A percentile compares a stretch with the other conserved stretches of the same genome.
These are phyloP conservation scores for Colletotrichum incanum DNA, from an alignment of 2,329 filamentous ascomycete species.

Conservation along the genomic window DNA sequence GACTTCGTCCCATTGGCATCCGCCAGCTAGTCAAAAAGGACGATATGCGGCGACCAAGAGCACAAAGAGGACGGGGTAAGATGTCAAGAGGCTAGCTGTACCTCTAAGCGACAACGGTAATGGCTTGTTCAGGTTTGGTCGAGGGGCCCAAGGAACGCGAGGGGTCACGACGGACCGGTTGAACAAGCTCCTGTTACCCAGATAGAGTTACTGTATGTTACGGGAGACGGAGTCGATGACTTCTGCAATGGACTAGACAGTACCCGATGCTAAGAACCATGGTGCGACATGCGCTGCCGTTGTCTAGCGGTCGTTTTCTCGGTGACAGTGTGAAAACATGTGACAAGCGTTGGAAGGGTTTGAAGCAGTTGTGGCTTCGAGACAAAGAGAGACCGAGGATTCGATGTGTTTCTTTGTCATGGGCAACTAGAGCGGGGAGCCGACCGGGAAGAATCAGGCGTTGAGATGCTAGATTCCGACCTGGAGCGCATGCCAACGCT, in stretches of 20 bases:
- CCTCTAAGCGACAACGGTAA: conserved; percentile 41
- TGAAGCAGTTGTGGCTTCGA: conserved; percentile 21
- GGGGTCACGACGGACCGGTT: conserved; percentile 27
- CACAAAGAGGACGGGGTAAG: conserved; percentile 32
- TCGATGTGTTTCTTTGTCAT: conserved; percentile 27
- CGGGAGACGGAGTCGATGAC: conserved; percentile 34
- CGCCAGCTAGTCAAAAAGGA: conserved; percentile 38
- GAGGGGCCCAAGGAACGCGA: conserved; percentile 28
- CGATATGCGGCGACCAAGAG: conserved; percentile 28
- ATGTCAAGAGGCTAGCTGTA: conserved; percentile 23
- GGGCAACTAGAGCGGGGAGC: conserved; percentile 23
- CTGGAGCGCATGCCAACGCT: conserved; percentile 26
- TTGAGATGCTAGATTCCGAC: conserved; percentile 8
- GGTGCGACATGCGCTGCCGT: conserved; percentile 24
- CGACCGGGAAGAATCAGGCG: neutral
- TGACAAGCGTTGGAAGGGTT: conserved; percentile 17
- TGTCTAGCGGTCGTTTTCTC: conserved; percentile 1
- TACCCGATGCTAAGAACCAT: conserved; percentile 22
- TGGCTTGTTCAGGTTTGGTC: conserved; percentile 38
- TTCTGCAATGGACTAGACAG: conserved; percentile 40
- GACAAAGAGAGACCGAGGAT: conserved; percentile 31
- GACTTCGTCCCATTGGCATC: conserved; percentile 25
- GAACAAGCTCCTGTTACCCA: conserved; percentile 42
- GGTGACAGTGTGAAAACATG: conserved; percentile 20
- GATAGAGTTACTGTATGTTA: conserved; percentile 40